Percentiles rank a stretch among this genome's conserved stretches.
These are phyloP conservation scores for Wickerhamiella kurtzmanii DNA, from an alignment of 805 yeast genomes.

Conservation along the genomic window DNA sequence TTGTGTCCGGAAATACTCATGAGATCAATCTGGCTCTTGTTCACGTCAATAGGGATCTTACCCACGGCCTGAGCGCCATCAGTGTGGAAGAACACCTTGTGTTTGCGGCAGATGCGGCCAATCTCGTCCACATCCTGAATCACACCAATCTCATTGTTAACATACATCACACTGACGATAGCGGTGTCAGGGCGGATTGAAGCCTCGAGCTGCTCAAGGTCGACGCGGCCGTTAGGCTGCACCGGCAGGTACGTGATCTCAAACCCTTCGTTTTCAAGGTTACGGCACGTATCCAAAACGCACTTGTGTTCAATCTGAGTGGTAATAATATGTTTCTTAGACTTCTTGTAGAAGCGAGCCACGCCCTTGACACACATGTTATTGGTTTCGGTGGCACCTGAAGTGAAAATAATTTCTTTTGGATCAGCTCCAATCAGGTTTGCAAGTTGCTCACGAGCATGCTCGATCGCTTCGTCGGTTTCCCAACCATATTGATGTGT, in stretches of 20 bases:
- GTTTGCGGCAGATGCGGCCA: conserved; percentile 69
- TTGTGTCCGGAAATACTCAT: conserved; percentile 93
- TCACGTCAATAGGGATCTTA: conserved; percentile 83
- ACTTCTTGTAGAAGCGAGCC: conserved; percentile 77
- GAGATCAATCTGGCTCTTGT: conserved; percentile 81
- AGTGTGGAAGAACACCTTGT: conserved; percentile 92
- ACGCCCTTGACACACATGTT: conserved; percentile 94
- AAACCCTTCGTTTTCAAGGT: conserved; percentile 90
- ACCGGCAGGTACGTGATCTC: conserved; percentile 92
- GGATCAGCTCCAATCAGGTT: conserved; percentile 82
- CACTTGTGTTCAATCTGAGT: conserved; percentile 97
- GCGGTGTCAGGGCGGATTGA: conserved; percentile 86
- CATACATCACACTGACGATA: conserved; percentile 89
- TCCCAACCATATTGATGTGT: conserved; percentile 99
- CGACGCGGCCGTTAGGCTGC: conserved; percentile 61
- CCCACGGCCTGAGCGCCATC: conserved; percentile 98
- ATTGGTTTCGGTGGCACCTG: conserved; percentile 96
- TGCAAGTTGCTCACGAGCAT: conserved; percentile 74
- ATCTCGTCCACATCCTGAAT: conserved; percentile 92
- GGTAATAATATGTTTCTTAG: conserved; percentile 88
- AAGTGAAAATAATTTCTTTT: conserved; percentile 90
- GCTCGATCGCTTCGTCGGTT: conserved; percentile 81
- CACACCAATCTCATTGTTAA: conserved; percentile 96
- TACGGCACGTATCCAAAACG: conserved; percentile 92
- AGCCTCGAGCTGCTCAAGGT: conserved; percentile 60